Evolutionary conservation across 1,139 yeast genomes (phyloP).

Genomic region (Hyphopichia wangnamkhiaoensis): DNA sequence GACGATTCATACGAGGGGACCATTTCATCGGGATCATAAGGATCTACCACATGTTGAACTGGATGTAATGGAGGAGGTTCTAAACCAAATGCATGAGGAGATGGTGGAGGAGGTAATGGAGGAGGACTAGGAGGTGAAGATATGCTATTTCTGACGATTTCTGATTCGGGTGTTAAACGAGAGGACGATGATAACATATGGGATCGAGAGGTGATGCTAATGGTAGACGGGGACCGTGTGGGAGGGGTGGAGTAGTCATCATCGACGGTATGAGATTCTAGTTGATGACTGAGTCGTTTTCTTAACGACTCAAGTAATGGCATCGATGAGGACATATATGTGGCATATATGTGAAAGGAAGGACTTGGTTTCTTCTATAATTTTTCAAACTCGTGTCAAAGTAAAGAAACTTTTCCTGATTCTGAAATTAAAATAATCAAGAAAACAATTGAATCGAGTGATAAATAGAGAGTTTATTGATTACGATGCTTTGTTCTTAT

Average conservation of each 20-base stretch:
- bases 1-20: slow-evolving; percentile 51
- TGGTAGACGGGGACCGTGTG: slow-evolving; percentile 2
- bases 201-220: background rate
- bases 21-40: slow-evolving; percentile 37
- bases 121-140: background rate
- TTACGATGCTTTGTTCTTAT: too few relatives aligned
- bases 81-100: slow-evolving; percentile 7
- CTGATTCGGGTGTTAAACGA: background rate
- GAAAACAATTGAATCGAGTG: too few relatives aligned
- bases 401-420: too few relatives aligned
- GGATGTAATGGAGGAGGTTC: too few relatives aligned
- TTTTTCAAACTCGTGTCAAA: too few relatives aligned
- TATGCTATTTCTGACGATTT: too few relatives aligned
- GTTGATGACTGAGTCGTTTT: slow-evolving; percentile 27
- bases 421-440: too few relatives aligned
- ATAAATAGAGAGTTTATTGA: too few relatives aligned
- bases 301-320: slow-evolving; percentile 26
- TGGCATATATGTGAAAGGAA: too few relatives aligned
- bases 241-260: slow-evolving; percentile 32
- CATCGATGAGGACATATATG: slow-evolving; percentile 11
- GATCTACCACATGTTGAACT: slow-evolving; percentile 6
- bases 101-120: background rate
- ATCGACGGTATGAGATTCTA: slow-evolving; percentile 38
- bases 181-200: background rate
- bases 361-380: too few relatives aligned